Base-by-base conservation (phyloP, 805 yeast genomes). In the Starmerella tilneyi region DNA sequence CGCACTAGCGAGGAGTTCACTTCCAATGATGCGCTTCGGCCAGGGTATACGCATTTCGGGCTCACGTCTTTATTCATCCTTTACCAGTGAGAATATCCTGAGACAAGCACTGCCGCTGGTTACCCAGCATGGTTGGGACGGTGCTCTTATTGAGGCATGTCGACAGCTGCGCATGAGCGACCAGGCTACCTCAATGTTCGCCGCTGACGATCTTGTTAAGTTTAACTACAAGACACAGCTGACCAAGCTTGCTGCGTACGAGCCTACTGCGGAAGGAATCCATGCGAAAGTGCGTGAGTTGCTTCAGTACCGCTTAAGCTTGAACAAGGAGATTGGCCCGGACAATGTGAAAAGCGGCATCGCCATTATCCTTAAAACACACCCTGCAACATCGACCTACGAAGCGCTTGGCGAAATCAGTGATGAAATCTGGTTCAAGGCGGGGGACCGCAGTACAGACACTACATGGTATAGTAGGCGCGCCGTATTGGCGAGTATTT, bases 391-490 rank as follows among this genome's bases (percentile, higher is more conserved):
- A 9, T 60, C 59, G 23, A 75, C 92, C 0, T 55, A 82, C 41
- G 74, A 73, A 29, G 94, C 84, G 57, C 71, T 92, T 46, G 81
- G 78, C 54, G 72, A 75, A 43, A 69, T 88, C 45, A 72, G 85
- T 11, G 97, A 89, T 64, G 97, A 92, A 59, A 70, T 89, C 48
- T 74, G 84, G 36, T 85, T 65, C 62, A 77, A 75, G 54, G 78
- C 94, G 0, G 92, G 88, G 9, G 96, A 88, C 59, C 58, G 63
- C 43, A 74, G 92, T 17, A 78, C 66, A 16, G 95, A 85, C 61
- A 79, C 82, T 60, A 81, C 84, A 3, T 89, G 98, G 98, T 89
- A 89, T 62, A 69, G 94, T n/a, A 83, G 86, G 59, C 70, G 98
- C 52, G 66, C 81, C 13, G 73, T 82, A 8, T 59, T 89, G 13